Conservation (phyloP, 192 early-diverging fungal species). For the Coemansia sp. region DNA sequence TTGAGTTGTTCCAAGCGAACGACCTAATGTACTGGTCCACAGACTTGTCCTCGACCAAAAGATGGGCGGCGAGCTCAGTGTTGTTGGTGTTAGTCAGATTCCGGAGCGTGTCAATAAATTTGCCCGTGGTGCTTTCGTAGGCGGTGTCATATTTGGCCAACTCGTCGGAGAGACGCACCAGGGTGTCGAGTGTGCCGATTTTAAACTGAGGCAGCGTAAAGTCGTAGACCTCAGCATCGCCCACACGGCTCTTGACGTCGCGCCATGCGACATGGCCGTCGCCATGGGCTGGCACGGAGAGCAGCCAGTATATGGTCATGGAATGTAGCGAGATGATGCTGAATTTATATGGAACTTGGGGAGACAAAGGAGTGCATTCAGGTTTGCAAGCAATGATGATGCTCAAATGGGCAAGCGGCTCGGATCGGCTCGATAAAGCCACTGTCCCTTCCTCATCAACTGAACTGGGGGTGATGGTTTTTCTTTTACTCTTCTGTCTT, state of each 20-base stretch:
- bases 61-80: neutral
- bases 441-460: no score
- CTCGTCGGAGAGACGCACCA: constrained; percentile 94
- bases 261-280: constrained; percentile 56
- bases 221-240: constrained; percentile 78
- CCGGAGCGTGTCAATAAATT: constrained; percentile 83
- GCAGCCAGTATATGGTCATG: constrained; percentile 62
- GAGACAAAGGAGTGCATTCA: no score
- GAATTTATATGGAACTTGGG: neutral
- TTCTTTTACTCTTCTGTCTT: no score
- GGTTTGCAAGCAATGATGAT: no score
- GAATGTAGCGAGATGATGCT: neutral
- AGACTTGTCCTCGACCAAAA: constrained; percentile 54
- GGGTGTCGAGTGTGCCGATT: constrained; percentile 86
- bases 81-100: constrained; percentile 48
- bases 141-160: constrained; percentile 78
- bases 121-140: constrained; percentile 71
- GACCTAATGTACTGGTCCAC: constrained; percentile 82
- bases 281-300: constrained; percentile 86
- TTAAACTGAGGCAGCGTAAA: constrained; percentile 85
- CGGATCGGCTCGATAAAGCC: no score
- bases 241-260: constrained; percentile 44
- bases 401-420: no score
- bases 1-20: constrained; percentile 96
- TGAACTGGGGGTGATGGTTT: no score